These are phyloP conservation scores for Rutstroemia sp. DNA, from an alignment of 2,329 filamentous ascomycete genomes.

Conservation along the genomic window DNA sequence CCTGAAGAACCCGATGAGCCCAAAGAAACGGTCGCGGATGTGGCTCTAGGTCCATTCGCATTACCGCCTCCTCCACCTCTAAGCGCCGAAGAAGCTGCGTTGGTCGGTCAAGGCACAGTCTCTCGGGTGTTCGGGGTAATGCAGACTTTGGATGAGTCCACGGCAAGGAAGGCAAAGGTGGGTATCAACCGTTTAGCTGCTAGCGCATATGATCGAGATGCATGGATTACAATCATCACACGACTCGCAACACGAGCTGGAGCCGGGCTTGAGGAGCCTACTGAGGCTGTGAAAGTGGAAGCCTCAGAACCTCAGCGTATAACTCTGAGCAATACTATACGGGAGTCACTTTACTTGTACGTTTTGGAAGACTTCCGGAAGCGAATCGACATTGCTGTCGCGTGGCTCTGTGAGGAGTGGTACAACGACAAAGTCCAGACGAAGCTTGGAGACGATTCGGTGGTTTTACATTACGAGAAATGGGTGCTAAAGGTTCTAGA, in stretches of 20 bases:
- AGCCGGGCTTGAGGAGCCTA: conserved; percentile 56
- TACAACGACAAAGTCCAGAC: conserved; percentile 71
- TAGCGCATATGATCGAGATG: conserved; percentile 75
- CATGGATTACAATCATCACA: conserved; percentile 84
- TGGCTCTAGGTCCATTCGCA: conserved; percentile 64
- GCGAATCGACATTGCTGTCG: conserved; percentile 82
- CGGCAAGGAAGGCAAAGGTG: conserved; percentile 51
- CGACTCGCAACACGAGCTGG: conserved; percentile 76
- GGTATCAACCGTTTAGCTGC: conserved; percentile 82
- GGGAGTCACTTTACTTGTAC: conserved; percentile 76
- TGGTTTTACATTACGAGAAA: conserved; percentile 64
- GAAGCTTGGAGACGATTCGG: conserved; percentile 34
- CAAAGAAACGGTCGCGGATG: conserved; percentile 35
- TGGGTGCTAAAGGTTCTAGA: conserved; percentile 80
- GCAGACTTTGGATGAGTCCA: conserved; percentile 60
- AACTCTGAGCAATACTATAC: conserved; percentile 61
- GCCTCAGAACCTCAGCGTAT: conserved; percentile 32
- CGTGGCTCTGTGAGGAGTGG: conserved; percentile 97
- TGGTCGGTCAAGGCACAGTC: conserved; percentile 67
- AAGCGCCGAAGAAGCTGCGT: conserved; percentile 62
- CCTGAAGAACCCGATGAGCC: conserved; percentile 40
- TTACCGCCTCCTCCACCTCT: conserved; percentile 71
- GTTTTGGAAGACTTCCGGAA: conserved; percentile 87
- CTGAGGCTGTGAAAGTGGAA: conserved; percentile 47
- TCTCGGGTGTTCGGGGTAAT: conserved; percentile 74